Percentiles rank a stretch among this genome's conserved stretches.
Evolutionary conservation across 768 basidiomycete species (phyloP).

Genomic region (Boletus pseudopeckii): DNA sequence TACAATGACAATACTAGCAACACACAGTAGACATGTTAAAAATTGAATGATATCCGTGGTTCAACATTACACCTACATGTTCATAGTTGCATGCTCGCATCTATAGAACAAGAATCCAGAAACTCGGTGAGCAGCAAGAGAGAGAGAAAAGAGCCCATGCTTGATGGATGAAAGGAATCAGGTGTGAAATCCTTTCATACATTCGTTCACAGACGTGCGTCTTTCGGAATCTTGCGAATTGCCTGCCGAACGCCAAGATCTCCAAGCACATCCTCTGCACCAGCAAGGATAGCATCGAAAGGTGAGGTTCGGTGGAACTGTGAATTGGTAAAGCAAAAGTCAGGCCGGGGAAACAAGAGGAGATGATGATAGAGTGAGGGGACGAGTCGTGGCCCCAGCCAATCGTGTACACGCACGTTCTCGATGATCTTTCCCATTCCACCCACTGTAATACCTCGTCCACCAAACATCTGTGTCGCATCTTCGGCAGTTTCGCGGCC

Average conservation of each 20-base stretch:
- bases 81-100: too few species aligned
- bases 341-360: neutral
- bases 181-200: too few species aligned
- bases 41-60: too few species aligned
- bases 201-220: constrained; percentile 36
- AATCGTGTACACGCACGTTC: constrained; percentile 48
- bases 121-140: too few species aligned
- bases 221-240: constrained; percentile 63
- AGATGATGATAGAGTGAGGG: neutral
- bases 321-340: neutral
- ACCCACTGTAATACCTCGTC: constrained; percentile 79
- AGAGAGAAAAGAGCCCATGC: too few species aligned
- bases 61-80: too few species aligned
- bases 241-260: constrained; percentile 75
- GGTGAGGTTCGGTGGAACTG: constrained; percentile 82
- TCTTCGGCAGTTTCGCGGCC: constrained; percentile 55
- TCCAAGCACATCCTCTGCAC: constrained; percentile 70
- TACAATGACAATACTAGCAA: too few species aligned
- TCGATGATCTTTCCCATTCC: constrained; percentile 87
- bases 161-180: too few species aligned
- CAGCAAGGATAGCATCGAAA: constrained; percentile 82
- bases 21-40: too few species aligned
- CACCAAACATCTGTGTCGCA: constrained; percentile 84
- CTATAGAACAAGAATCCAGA: too few species aligned
- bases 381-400: neutral